These are phyloP conservation scores for Sclerotinia borealis DNA, from an alignment of 2,329 filamentous ascomycete genomes.

Conservation along the genomic window DNA sequence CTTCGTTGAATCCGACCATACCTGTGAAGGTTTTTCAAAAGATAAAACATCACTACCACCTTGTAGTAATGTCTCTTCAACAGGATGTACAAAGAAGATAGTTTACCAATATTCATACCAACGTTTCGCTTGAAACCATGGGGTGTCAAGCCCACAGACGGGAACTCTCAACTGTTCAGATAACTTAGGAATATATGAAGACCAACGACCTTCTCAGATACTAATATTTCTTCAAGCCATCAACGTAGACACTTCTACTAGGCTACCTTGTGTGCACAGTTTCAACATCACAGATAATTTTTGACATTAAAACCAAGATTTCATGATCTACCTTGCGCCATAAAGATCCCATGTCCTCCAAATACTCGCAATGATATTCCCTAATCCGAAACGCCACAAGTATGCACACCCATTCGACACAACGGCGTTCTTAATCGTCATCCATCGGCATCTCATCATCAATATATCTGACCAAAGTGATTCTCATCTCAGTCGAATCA, in stretches of 20 bases:
- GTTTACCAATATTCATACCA: background rate
- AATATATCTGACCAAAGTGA: constrained; percentile 87
- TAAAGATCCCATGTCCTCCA: constrained; percentile 3
- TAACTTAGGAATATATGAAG: background rate
- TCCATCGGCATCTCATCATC: constrained; percentile 96
- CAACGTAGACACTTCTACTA: background rate
- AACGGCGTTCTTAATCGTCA: constrained; percentile 59
- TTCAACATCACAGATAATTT: background rate
- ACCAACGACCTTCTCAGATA: background rate
- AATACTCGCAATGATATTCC: constrained; percentile 7
- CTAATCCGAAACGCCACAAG: constrained; percentile 5
- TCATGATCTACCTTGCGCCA: constrained; percentile 1
- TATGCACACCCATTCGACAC: background rate
- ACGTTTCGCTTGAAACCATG: background rate
- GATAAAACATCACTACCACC: background rate
- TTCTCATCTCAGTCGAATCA: constrained; percentile 94
- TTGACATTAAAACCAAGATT: constrained; percentile 2
- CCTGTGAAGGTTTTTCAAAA: too few relatives aligned
- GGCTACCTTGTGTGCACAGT: background rate
- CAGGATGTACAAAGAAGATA: background rate
- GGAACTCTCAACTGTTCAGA: background rate
- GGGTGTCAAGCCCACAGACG: background rate
- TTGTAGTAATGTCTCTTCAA: background rate
- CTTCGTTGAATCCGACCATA: too few relatives aligned
- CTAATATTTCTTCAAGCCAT: background rate